Evolutionary conservation across 495 filamentous ascomycete genomes (phyloP), one percentile per base, ranked within the genome.

Genomic region (Cercophora newfieldiana): DNA sequence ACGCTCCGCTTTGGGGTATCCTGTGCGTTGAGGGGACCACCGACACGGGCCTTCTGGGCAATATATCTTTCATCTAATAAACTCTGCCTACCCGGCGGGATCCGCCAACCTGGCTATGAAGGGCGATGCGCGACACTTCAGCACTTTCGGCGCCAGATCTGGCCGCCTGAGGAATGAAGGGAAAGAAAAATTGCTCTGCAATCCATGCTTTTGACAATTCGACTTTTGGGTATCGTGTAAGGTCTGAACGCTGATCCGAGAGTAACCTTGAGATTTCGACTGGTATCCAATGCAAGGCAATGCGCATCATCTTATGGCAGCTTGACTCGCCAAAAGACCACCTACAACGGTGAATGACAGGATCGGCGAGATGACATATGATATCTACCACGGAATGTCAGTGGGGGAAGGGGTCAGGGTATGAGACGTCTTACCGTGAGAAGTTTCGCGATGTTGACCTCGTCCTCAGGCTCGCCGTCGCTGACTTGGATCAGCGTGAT

Each of bases 381-480:
- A 60, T 21, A 71, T 69, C 66, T 71, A 26, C 7, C 1, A 1
- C n/a, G n/a, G n/a, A n/a, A n/a, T n/a, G n/a, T n/a, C n/a, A n/a
- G n/a, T n/a, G n/a, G n/a, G n/a, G n/a, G n/a, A n/a, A n/a, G n/a
- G n/a, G n/a, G n/a, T n/a, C n/a, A n/a, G n/a, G n/a, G n/a, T n/a
- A n/a, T n/a, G n/a, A 29, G 26, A 61, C 57, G 31, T 74, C 82
- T 74, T 74, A 89, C 89, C 19, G 86, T 89, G 51, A 92, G 76
- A 44, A 91, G 83, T 70, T 88, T 91, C 0, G 88, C 86, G 76
- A 93, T 89, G 28, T 82, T 81, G 77, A 90, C 85, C 77, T 91
- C 91, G 66, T 88, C 85, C 22, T 77, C 74, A 61, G 88, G 80
- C 24, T 77, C 78, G 0, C 80, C 81, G 7, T 85, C 84, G 37